phyloP scores from a whole-genome alignment of 2,329 filamentous ascomycete genomes.

The Graphilbum fragrans region DNA sequence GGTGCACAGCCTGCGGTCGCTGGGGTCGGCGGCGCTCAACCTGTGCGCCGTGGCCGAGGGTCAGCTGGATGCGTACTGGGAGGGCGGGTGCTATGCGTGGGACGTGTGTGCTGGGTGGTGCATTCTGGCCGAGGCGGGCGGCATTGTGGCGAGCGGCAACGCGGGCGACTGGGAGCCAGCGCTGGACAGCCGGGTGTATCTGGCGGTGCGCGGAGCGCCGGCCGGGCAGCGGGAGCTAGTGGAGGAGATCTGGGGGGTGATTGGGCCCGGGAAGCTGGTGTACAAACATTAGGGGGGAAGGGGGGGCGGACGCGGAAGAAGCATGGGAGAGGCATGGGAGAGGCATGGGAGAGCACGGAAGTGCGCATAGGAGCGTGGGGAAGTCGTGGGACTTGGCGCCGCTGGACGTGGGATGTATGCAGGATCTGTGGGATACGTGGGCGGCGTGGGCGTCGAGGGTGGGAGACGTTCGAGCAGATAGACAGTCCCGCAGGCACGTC shows the following conservation, averaged over 20 bases:
- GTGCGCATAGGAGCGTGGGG: too few species aligned
- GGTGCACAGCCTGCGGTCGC: constrained; percentile 60
- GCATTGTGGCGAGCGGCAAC: constrained; percentile 60
- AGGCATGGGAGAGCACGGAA: too few species aligned
- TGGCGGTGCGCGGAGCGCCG: constrained; percentile 49
- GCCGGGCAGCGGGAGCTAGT: constrained; percentile 49
- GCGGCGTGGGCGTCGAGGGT: too few species aligned
- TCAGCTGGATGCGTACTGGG: constrained; percentile 65
- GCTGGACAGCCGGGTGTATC: constrained; percentile 47
- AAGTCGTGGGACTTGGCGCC: too few species aligned
- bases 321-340: background rate
- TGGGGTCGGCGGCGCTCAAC: constrained; percentile 66
- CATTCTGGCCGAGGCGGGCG: constrained; percentile 62
- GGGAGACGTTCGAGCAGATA: too few species aligned
- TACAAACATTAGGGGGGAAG: constrained; percentile 18
- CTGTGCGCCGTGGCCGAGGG: constrained; percentile 61
- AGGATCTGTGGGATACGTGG: too few species aligned
- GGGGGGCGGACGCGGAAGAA: background rate
- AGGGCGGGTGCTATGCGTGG: constrained; percentile 77
- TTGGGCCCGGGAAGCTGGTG: constrained; percentile 32
- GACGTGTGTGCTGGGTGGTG: constrained; percentile 76
- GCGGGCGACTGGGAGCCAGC: constrained; percentile 57
- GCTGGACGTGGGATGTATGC: too few species aligned
- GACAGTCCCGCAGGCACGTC: too few species aligned
- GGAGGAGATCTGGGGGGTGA: constrained; percentile 50